These are phyloP conservation scores for Fusarium citri DNA, from an alignment of 2,329 filamentous ascomycete species.

Conservation along the genomic window DNA sequence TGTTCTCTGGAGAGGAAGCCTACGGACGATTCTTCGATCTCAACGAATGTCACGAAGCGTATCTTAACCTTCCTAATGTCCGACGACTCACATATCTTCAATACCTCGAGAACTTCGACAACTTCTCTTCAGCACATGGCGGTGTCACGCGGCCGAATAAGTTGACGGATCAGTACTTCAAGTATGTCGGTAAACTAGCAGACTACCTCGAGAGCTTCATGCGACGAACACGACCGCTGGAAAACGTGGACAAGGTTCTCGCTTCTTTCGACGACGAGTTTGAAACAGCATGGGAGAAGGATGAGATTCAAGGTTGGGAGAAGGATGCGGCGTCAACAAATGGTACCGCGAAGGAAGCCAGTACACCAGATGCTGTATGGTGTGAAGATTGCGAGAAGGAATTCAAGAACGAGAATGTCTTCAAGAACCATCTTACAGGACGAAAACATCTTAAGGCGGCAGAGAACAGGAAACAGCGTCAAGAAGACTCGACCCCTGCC, in stretches of 20 bases:
- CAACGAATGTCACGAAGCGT: constrained; percentile 84
- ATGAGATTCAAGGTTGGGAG: constrained; percentile 84
- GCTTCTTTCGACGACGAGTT: constrained; percentile 85
- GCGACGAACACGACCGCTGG: constrained; percentile 83
- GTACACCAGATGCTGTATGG: constrained; percentile 76
- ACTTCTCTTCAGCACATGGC: constrained; percentile 79
- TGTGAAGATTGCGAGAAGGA: constrained; percentile 93
- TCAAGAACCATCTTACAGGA: constrained; percentile 86
- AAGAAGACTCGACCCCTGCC: constrained; percentile 53
- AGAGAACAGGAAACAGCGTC: constrained; percentile 68
- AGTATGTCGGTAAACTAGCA: constrained; percentile 83
- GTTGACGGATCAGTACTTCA: constrained; percentile 91
- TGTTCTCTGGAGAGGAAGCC: constrained; percentile 96
- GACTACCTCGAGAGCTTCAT: constrained; percentile 91
- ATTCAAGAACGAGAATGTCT: constrained; percentile 95
- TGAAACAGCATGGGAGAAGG: constrained; percentile 81
- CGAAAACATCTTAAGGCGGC: constrained; percentile 94
- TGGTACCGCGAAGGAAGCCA: constrained; percentile 45
- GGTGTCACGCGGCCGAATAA: constrained; percentile 85
- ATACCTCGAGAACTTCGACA: constrained; percentile 92
- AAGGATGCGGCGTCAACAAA: constrained; percentile 60
- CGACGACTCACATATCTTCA: constrained; percentile 91
- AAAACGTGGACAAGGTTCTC: constrained; percentile 85
- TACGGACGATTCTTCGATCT: constrained; percentile 95
- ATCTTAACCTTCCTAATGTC: constrained; percentile 87